These are phyloP conservation scores for Amorphotheca resinae DNA, from an alignment of 495 filamentous ascomycete species.

Conservation along the genomic window DNA sequence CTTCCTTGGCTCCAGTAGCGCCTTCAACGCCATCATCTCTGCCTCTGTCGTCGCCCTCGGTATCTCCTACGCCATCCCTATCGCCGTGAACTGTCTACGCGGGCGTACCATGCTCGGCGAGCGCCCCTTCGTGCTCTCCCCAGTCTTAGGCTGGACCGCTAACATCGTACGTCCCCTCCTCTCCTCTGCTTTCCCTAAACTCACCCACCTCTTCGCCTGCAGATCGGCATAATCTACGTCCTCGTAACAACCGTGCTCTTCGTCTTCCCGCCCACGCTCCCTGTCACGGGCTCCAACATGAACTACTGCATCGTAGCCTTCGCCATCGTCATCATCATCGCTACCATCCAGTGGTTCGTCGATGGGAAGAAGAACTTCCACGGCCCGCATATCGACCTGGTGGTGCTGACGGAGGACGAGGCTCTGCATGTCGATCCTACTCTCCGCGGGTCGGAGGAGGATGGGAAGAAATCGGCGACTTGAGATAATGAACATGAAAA, in stretches of 20 bases:
- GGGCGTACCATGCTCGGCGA: slow-evolving; percentile 53
- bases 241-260: slow-evolving; percentile 61
- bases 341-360: slow-evolving; percentile 54
- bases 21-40: slow-evolving; percentile 57
- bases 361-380: slow-evolving; percentile 61
- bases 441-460: not conserved
- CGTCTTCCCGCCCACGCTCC: slow-evolving; percentile 58
- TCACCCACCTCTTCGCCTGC: too few species aligned
- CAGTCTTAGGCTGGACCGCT: slow-evolving; percentile 44
- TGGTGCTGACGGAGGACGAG: slow-evolving; percentile 27
- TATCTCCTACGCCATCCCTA: slow-evolving; percentile 61
- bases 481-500: not conserved
- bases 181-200: too few species aligned
- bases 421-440: slow-evolving; percentile 20
- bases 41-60: slow-evolving; percentile 59
- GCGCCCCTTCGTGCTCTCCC: slow-evolving; percentile 48
- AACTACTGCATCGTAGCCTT: slow-evolving; percentile 63
- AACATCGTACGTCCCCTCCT: slow-evolving; percentile 38
- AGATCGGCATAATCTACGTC: slow-evolving; percentile 55
- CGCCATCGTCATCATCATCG: slow-evolving; percentile 52
- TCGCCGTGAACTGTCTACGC: slow-evolving; percentile 51
- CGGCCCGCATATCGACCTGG: slow-evolving; percentile 44
- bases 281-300: slow-evolving; percentile 59
- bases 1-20: slow-evolving; percentile 60
- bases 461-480: not conserved